A percentile compares a stretch with the other conserved stretches of the same genome.
phyloP scores from a whole-genome alignment of 306 rosid species.

The Gleditsia sinensis region DNA sequence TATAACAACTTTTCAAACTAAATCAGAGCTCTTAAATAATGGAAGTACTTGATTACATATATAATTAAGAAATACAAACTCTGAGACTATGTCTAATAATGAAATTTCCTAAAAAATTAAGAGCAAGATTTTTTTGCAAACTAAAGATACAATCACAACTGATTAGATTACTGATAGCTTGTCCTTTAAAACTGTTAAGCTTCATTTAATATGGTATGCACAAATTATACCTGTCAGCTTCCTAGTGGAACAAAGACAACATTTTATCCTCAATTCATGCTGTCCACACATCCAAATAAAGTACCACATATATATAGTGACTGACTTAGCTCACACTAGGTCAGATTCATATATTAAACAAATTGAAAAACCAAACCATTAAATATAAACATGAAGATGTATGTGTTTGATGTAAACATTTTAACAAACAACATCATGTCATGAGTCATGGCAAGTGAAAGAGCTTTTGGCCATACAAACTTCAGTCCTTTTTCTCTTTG shows the following conservation, averaged over 20 bases:
- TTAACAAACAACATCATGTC: constrained; percentile 2
- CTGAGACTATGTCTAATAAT: neutral
- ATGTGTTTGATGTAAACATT: neutral
- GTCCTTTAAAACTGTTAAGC: neutral
- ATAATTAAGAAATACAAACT: neutral
- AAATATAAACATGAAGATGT: neutral
- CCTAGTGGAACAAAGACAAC: neutral
- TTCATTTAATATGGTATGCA: neutral
- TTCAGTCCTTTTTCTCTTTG: too few relatives aligned
- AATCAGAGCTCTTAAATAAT: constrained; percentile 4
- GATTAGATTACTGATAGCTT: neutral
- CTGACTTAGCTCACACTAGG: constrained; percentile 16
- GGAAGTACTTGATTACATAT: constrained; percentile 7
- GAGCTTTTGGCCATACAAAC: constrained; percentile 20
- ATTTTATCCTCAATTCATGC: constrained; percentile 1
- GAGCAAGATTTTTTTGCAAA: neutral
- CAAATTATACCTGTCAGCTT: neutral
- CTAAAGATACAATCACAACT: constrained; percentile 18
- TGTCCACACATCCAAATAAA: neutral
- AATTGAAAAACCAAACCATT: neutral
- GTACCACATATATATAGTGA: neutral
- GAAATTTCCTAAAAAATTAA: neutral
- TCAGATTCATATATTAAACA: constrained; percentile 15
- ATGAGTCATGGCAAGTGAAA: neutral
- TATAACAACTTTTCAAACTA: neutral